Base-by-base conservation (phyloP, 805 yeast species). In the Starmerella sp. region DNA sequence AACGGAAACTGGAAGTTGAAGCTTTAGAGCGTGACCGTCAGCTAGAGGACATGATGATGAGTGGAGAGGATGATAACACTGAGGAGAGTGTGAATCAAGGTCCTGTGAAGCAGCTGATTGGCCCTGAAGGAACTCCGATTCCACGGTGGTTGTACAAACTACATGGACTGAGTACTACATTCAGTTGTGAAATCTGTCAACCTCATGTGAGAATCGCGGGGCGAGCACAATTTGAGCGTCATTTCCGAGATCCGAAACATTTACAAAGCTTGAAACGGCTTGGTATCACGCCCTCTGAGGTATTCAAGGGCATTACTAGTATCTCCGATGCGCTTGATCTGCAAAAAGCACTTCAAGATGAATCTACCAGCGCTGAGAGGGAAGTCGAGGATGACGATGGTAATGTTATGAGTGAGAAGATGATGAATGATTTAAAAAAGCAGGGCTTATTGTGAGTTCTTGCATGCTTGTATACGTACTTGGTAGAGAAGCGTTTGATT, bases 351-450 rank as follows among this genome's bases (percentile, higher is more conserved):
- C 65, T 67, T 48, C 77, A 80, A 1, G 75, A 83, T 10, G 95
- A 67, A 96, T 88, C 66, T 83, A 78, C 0, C 5, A 71, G 71
- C 54, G 63, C 66, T 50, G 79, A 80, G 1, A 76, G 83, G 11
- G 95, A 93, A 67, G 85, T 90, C 37, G 97, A 91, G 67, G 97
- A 93, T 65, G 84, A 80, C 1, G 89, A 87, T 15, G 98, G 97
- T 10, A 91, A 93, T 65, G 95, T 87, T 14, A 84, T 91, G 95
- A 78, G 84, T 36, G 83, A 82, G 62, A 79, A 80, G 61, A 90
- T 87, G 44, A 91, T 86, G 68, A 75, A 82, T 17, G 97, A 93
- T 61, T 74, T 91, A 66, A 86, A 87, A 69, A 83, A 80, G 61
- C 97, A 91, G 70, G 97, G 97, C 0, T 72, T 91, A 50, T 62